phyloP scores from a whole-genome alignment of 2,329 filamentous ascomycete species.

The Cercospora sesami region DNA sequence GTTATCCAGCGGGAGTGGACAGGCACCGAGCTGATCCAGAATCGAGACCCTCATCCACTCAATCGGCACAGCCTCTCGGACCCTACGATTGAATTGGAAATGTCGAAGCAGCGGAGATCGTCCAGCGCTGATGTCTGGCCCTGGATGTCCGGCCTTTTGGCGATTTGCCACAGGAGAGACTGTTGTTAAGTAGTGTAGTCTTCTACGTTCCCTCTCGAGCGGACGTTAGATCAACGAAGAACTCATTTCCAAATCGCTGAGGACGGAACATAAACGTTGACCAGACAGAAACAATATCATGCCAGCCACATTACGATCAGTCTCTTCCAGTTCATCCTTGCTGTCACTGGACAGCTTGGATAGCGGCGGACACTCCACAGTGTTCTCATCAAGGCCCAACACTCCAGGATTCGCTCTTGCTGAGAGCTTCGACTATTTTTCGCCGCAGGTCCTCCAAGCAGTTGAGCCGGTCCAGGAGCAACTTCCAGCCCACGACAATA shows the following conservation, averaged over 20 bases:
- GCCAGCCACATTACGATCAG: neutral
- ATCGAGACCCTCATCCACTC: neutral
- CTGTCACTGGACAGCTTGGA: constrained; percentile 1
- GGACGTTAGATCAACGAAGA: neutral
- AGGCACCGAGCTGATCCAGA: neutral
- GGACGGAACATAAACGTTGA: neutral
- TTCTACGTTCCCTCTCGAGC: neutral
- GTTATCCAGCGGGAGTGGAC: neutral
- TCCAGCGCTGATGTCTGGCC: neutral
- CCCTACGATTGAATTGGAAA: neutral
- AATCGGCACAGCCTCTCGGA: neutral
- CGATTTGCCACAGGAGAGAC: neutral
- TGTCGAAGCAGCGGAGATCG: neutral
- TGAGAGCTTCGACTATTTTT: constrained; percentile 12
- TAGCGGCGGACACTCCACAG: neutral
- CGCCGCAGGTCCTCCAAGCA: constrained; percentile 2
- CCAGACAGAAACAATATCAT: neutral
- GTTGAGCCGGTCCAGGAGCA: constrained; percentile 9
- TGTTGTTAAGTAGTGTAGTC: neutral
- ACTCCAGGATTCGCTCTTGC: constrained; percentile 6
- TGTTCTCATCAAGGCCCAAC: constrained; percentile 7
- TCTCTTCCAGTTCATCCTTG: constrained; percentile 7
- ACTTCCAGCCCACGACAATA: constrained; percentile 8
- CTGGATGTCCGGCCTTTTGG: neutral
- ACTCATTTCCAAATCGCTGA: neutral